Percentiles rank a stretch among this genome's conserved stretches.
Evolutionary conservation across 2,329 filamentous ascomycete genomes (phyloP).

Genomic region (Hymenotorrendiella dingleyae): DNA sequence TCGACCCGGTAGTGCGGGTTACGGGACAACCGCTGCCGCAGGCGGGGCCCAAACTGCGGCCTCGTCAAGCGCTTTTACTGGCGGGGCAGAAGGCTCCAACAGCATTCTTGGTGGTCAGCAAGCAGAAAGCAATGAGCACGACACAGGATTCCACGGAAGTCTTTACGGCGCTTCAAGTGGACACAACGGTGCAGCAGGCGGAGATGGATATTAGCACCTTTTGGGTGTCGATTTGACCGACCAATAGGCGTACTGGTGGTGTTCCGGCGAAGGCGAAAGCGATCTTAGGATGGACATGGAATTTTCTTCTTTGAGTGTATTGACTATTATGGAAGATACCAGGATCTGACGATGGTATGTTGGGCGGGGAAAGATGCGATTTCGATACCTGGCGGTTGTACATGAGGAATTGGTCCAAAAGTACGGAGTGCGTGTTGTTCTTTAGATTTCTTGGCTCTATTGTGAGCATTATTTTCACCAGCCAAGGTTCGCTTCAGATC

Average conservation of each 20-base stretch:
- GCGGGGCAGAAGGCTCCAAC: conserved; percentile 28
- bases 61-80: conserved; percentile 25
- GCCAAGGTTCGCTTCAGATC: conserved; percentile 16
- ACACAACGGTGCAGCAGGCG: conserved; percentile 48
- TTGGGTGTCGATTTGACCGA: conserved; percentile 7
- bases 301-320: conserved; percentile 25
- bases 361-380: conserved; percentile 8
- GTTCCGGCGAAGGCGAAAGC: conserved; percentile 10
- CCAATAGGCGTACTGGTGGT: conserved; percentile 19
- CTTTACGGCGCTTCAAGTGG: conserved; percentile 44
- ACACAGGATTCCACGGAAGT: conserved; percentile 33
- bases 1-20: conserved; percentile 48
- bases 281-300: conserved; percentile 4
- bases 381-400: conserved; percentile 22
- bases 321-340: conserved; percentile 24
- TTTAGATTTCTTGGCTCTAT: conserved; percentile 29
- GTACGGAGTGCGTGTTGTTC: conserved; percentile 20
- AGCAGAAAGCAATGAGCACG: conserved; percentile 30
- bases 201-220: conserved; percentile 23
- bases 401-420: conserved; percentile 27
- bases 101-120: conserved; percentile 30
- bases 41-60: conserved; percentile 30
- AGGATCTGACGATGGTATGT: conserved; percentile 15
- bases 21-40: conserved; percentile 38
- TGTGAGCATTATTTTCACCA: conserved; percentile 20